A percentile compares a stretch with the other conserved stretches of the same genome.
phyloP scores from a whole-genome alignment of 2,329 filamentous ascomycete species.

The Calonectria pauciramosa region DNA sequence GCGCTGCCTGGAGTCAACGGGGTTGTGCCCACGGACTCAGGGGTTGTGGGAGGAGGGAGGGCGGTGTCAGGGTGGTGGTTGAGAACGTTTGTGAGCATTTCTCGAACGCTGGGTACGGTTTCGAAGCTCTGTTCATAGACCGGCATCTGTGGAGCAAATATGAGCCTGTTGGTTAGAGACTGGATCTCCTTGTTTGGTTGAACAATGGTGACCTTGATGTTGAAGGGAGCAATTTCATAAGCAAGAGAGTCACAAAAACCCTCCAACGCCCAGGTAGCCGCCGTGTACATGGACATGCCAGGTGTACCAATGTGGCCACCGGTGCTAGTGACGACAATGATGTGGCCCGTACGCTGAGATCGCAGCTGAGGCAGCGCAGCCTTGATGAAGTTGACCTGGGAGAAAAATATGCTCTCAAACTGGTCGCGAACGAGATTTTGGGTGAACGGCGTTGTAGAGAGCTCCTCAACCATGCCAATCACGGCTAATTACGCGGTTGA shows the following conservation, averaged over 20 bases:
- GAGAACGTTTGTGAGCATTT: slow-evolving; percentile 85
- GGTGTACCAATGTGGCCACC: slow-evolving; percentile 95
- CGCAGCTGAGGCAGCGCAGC: slow-evolving; percentile 85
- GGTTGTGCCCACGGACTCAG: slow-evolving; percentile 43
- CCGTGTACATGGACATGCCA: slow-evolving; percentile 90
- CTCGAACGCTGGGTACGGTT: slow-evolving; percentile 83
- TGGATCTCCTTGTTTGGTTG: slow-evolving; percentile 96
- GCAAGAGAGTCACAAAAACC: slow-evolving; percentile 96
- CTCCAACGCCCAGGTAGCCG: slow-evolving; percentile 94
- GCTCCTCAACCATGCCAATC: slow-evolving; percentile 91
- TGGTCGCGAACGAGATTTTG: slow-evolving; percentile 88
- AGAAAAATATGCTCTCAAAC: slow-evolving; percentile 96
- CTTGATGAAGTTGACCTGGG: slow-evolving; percentile 96
- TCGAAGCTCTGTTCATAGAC: slow-evolving; percentile 56
- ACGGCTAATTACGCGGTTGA: slow-evolving; percentile 69
- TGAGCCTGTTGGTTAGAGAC: slow-evolving; percentile 88
- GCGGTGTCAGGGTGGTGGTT: slow-evolving; percentile 80
- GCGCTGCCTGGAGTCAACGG: slow-evolving; percentile 49
- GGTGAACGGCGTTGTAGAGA: slow-evolving; percentile 79
- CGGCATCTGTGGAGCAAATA: slow-evolving; percentile 82
- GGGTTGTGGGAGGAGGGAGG: slow-evolving; percentile 49
- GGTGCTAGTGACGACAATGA: slow-evolving; percentile 90
- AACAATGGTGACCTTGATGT: slow-evolving; percentile 95
- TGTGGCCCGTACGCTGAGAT: slow-evolving; percentile 85
- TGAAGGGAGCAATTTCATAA: slow-evolving; percentile 97